Base-by-base conservation (phyloP, 1,284 basidiomycete genomes). In the Flammula alnicola region DNA sequence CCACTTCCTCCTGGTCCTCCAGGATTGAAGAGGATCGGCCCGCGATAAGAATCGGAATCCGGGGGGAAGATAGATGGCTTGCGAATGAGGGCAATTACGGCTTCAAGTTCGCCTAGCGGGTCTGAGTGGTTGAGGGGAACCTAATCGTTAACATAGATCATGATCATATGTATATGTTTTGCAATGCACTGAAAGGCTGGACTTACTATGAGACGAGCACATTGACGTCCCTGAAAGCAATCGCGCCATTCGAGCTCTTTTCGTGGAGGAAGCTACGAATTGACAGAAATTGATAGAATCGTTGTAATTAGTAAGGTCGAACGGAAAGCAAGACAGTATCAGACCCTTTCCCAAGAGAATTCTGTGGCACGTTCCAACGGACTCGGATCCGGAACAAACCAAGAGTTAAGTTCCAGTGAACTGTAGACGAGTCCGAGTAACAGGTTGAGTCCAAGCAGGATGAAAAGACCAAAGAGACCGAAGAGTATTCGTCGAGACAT, bases 1-100 rank as follows among this genome's bases (percentile, higher is more conserved):
- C 78, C 78, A 48, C 73, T 72, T 2, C 71, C 75, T 2, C 79
- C 78, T 4, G 79, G 78, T 1, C 78, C 78, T 2, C 78, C 78
- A 0, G 78, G 79, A 51, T 81, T 80, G 57, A 79, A 59, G 2
- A 79, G 61, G 12, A 80, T 63, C 0, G 77, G 73, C 0, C 78
- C 78, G 19, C 66, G 64, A 52, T 77, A 77, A 26, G 68, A 59
- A n/a, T 12, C 14, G 12, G 49, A 38, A 5, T 27, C 36, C 32
- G 14, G 4, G 29, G 44, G 19, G 5, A 49, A 60, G 33, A 23
- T 57, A 31, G 36, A 61, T 4, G 63, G 63, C 17, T 63, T 54
- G 7, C 67, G 67, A 19, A 70, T 60, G 10, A 76, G 47, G 0
- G 75, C 74, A 38, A 76, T 72, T 12, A 63, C 61, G 0, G 67